phyloP scores from a whole-genome alignment of 208 protist species.

The Tetramitus jugosus region DNA sequence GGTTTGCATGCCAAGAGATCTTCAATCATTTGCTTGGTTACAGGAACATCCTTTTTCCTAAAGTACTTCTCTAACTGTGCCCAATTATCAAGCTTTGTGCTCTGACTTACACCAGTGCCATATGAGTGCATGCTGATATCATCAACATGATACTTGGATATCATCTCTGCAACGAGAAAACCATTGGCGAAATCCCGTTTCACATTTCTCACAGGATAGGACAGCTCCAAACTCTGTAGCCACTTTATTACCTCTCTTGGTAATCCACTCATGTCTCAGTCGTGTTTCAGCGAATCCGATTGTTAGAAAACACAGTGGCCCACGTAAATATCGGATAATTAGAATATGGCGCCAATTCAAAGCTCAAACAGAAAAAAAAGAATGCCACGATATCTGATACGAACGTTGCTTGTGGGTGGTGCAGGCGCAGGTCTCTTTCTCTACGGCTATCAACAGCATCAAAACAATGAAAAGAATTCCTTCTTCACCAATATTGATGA shows the following conservation, averaged over 20 bases:
- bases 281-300: no score
- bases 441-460: no score
- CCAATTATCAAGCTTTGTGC: conserved; percentile 78
- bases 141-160: conserved; percentile 62
- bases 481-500: no score
- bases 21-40: conserved; percentile 60
- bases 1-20: conserved; percentile 60
- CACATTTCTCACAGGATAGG: conserved; percentile 71
- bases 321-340: no score
- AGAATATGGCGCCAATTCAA: no score
- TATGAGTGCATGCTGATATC: conserved; percentile 67
- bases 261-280: conserved; percentile 42
- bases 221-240: conserved; percentile 83
- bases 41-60: conserved; percentile 45
- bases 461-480: no score
- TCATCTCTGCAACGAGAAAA: conserved; percentile 80
- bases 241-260: conserved; percentile 81
- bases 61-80: conserved; percentile 55
- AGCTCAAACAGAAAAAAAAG: no score
- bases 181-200: conserved; percentile 84
- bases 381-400: no score
- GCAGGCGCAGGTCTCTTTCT: no score
- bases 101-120: conserved; percentile 57
- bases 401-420: no score
- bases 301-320: no score